A percentile compares a stretch with the other conserved stretches of the same genome.
Conservation (phyloP, 345 rosid species). For the Geranium rotundifolium region DNA sequence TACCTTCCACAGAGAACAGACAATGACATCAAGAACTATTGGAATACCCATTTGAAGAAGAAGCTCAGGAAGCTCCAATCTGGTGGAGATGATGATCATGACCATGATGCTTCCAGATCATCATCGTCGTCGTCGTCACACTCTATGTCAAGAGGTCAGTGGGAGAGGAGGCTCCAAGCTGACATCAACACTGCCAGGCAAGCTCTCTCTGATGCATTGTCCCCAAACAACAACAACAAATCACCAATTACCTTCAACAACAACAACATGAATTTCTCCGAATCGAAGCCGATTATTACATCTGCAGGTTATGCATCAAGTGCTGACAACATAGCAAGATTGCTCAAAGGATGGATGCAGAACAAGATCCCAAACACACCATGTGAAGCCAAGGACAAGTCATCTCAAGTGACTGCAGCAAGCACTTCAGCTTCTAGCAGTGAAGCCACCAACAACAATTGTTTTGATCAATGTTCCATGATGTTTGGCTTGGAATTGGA, state of each 20-base stretch:
- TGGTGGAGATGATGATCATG: slow-evolving; percentile 6
- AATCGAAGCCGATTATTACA: background rate
- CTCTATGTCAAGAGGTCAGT: slow-evolving; percentile 27
- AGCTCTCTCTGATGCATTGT: slow-evolving; percentile 35
- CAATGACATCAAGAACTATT: slow-evolving; percentile 41
- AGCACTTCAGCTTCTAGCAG: background rate
- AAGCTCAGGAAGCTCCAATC: slow-evolving; percentile 23
- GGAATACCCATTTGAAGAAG: slow-evolving; percentile 44
- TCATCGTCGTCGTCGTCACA: no score
- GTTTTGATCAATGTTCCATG: no score
- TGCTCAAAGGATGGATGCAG: slow-evolving; percentile 36
- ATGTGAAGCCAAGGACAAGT: no score
- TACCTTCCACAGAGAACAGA: no score
- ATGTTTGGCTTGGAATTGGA: background rate
- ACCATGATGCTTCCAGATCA: background rate
- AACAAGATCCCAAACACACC: slow-evolving; percentile 10
- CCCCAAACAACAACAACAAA: slow-evolving; percentile 8
- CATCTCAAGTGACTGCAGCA: background rate
- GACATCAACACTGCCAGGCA: slow-evolving; percentile 31
- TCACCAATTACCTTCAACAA: background rate
- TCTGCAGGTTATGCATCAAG: slow-evolving; percentile 20
- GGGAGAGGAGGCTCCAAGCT: slow-evolving; percentile 45
- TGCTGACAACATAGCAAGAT: no score
- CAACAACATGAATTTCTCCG: no score
- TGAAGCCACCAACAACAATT: background rate